Percentiles rank a stretch among this genome's conserved stretches.
Conservation (phyloP, 805 yeast species). For the Saccharomycopsis sp. region DNA sequence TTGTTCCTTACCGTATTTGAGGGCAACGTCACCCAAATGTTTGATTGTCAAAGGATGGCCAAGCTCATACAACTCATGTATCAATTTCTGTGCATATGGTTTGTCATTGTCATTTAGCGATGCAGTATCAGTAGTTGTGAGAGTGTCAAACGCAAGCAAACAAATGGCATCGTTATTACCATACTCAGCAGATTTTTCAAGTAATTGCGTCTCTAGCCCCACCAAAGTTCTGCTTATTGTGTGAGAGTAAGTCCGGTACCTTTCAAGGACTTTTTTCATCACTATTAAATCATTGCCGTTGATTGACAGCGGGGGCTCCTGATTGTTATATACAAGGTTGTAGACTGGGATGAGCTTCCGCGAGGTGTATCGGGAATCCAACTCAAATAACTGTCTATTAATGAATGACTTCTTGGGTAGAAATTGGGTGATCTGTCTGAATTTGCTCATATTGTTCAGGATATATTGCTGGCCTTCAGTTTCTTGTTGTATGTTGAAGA, state of each 20-base stretch:
- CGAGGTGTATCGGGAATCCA: slow-evolving; percentile 51
- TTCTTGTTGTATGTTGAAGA: no score
- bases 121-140: slow-evolving; percentile 33
- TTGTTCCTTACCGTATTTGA: slow-evolving; percentile 36
- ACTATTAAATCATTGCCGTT: slow-evolving; percentile 54
- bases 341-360: slow-evolving; percentile 48
- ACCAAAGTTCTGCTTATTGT: slow-evolving; percentile 49
- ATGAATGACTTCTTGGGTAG: slow-evolving; percentile 55
- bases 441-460: no score
- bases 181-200: slow-evolving; percentile 78
- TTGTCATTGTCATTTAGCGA: slow-evolving; percentile 43
- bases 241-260: slow-evolving; percentile 53
- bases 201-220: slow-evolving; percentile 59
- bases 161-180: slow-evolving; percentile 81
- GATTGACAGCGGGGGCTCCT: slow-evolving; percentile 43
- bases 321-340: slow-evolving; percentile 40
- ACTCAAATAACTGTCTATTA: slow-evolving; percentile 57
- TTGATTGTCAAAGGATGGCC: slow-evolving; percentile 73
- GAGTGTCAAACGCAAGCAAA: slow-evolving; percentile 59
- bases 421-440: slow-evolving; percentile 32
- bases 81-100: slow-evolving; percentile 52
- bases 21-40: slow-evolving; percentile 71
- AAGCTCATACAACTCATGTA: slow-evolving; percentile 47
- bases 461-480: no score
- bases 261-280: slow-evolving; percentile 60